Base-by-base conservation (phyloP, 208 protist species). In the Endotrypanum monterogeii region DNA sequence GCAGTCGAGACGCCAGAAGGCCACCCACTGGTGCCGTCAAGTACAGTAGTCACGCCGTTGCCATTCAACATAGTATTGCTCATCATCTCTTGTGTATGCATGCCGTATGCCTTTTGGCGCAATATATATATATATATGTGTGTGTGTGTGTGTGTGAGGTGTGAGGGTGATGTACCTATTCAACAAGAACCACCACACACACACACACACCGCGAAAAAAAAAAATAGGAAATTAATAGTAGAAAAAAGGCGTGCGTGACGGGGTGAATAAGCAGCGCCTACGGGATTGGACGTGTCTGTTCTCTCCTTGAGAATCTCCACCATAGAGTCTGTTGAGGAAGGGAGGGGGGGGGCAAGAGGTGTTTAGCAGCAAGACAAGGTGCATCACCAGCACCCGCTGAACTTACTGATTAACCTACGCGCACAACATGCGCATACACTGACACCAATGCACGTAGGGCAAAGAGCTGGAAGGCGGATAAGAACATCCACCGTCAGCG, bases 11-110 rank as follows among this genome's bases (percentile, higher is more conserved):
- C 32, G 18, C 67, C 67, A 56, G 51, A 41, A 6, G 67, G 32
- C 67, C 67, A 60, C 6, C 37, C 67, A 71, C 44, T 51, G 46
- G 32, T 18, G 50, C 46, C 41, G 2, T 30, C 20, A 70, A 46
- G 30, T 44, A 25, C 25, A 51, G 4, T 44, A 5, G 30, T 32
- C 8, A 28, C 46, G 18, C 20, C 20, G 51, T n/a, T 30, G 30
- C 48, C 51, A 39, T 68, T 54, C 39, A 12, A 18, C 0, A 52
- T n/a, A 25, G n/a, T 16, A 6, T 25, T 2, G n/a, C 44, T 18
- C 44, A 12, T 14, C 62, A 68, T 68, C 41, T 16, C 35, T 41
- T 25, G 57, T 32, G 3, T 28, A 20, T 8, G 20, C 35, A n/a
- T n/a, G 20, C 32, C 20, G 58, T 30, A 3, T 30, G 58, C 20